These are phyloP conservation scores for Arabidopsis thaliana DNA, from an alignment of 345 rosid species.

Conservation along the genomic window DNA sequence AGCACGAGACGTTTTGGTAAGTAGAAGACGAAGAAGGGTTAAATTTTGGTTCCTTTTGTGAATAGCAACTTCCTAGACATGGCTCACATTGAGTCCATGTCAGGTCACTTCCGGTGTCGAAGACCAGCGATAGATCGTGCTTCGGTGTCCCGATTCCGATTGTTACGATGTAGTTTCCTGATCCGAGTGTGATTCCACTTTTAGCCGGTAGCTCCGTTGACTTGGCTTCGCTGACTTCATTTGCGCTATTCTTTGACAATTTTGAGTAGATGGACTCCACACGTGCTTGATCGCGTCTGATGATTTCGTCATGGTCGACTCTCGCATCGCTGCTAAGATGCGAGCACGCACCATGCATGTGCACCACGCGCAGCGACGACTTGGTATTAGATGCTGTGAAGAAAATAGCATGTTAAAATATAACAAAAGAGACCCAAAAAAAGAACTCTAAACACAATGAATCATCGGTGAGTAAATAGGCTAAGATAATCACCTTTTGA, in stretches of 20 bases:
- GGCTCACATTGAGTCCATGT: slow-evolving; percentile 70
- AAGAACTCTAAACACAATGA: not conserved
- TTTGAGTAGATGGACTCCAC: slow-evolving; percentile 58
- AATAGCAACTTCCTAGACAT: slow-evolving; percentile 51
- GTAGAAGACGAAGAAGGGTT: slow-evolving; percentile 54
- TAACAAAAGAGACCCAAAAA: not conserved
- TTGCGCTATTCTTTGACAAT: slow-evolving; percentile 20
- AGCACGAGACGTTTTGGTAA: slow-evolving; percentile 59
- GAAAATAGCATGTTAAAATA: not conserved
- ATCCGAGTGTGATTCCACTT: slow-evolving; percentile 52
- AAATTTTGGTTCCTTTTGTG: slow-evolving; percentile 54
- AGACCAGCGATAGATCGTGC: slow-evolving; percentile 49
- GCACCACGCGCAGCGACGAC: slow-evolving; percentile 57
- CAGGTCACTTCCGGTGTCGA: slow-evolving; percentile 69
- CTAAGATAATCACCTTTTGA: slow-evolving; percentile 44
- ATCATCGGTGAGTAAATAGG: not conserved
- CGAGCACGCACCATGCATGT: slow-evolving; percentile 69
- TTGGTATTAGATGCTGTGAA: slow-evolving; percentile 41
- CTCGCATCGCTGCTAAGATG: slow-evolving; percentile 32
- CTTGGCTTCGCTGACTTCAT: slow-evolving; percentile 1
- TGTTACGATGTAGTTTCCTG: slow-evolving; percentile 53
- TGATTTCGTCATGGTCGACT: slow-evolving; percentile 46
- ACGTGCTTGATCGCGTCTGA: slow-evolving; percentile 58
- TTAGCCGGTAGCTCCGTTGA: slow-evolving; percentile 51
- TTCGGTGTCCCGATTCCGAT: slow-evolving; percentile 67